Conservation (phyloP, 2,329 filamentous ascomycete genomes). For the Pestalotiopsis sp. region DNA sequence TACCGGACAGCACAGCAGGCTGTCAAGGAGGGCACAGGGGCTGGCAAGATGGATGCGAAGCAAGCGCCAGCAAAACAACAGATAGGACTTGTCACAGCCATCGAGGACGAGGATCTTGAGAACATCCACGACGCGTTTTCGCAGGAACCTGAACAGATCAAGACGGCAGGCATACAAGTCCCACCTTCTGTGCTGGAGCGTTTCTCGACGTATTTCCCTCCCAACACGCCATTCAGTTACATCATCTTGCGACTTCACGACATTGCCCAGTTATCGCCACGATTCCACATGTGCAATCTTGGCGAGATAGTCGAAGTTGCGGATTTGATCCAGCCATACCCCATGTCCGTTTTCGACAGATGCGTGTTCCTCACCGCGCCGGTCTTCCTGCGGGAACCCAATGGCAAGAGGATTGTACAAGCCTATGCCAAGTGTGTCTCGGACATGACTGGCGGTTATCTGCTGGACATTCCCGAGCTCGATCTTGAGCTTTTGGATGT, state of each 20-base stretch:
- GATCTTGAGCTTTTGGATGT: slow-evolving; percentile 76
- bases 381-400: slow-evolving; percentile 54
- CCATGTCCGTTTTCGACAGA: slow-evolving; percentile 73
- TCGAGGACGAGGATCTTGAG: slow-evolving; percentile 71
- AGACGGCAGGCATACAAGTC: slow-evolving; percentile 74
- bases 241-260: slow-evolving; percentile 77
- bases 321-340: slow-evolving; percentile 73
- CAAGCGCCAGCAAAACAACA: slow-evolving; percentile 19
- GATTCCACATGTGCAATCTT: slow-evolving; percentile 73
- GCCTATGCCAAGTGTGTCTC: slow-evolving; percentile 74
- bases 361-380: slow-evolving; percentile 78
- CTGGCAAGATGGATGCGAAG: slow-evolving; percentile 12
- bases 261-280: slow-evolving; percentile 62
- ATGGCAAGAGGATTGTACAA: slow-evolving; percentile 54
- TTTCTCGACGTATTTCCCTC: slow-evolving; percentile 82
- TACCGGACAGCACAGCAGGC: slow-evolving; percentile 73
- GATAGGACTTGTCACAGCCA: slow-evolving; percentile 76
- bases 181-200: slow-evolving; percentile 71
- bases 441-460: slow-evolving; percentile 63
- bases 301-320: slow-evolving; percentile 67
- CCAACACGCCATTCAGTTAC: slow-evolving; percentile 79
- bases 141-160: slow-evolving; percentile 66
- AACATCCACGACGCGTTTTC: slow-evolving; percentile 66
- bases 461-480: slow-evolving; percentile 73
- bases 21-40: slow-evolving; percentile 26